Conservation (phyloP, 768 basidiomycete genomes). For the Auricularia sp. region DNA sequence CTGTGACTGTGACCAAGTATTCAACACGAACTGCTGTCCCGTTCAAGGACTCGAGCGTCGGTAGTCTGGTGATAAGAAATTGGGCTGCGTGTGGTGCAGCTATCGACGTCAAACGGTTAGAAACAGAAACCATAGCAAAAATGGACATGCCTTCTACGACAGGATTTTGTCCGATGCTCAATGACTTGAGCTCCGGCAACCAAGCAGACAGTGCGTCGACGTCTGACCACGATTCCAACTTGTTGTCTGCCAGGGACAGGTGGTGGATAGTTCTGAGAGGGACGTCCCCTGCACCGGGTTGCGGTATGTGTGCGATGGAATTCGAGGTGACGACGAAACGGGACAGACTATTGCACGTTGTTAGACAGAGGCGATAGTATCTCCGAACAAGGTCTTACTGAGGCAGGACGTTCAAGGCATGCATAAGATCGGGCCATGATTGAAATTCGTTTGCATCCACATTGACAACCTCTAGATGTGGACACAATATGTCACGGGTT, state of each 20-base stretch:
- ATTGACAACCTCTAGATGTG: conserved; percentile 43
- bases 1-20: neutral
- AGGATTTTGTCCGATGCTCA: conserved; percentile 56
- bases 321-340: conserved; percentile 62
- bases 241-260: conserved; percentile 56
- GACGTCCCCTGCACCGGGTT: conserved; percentile 16
- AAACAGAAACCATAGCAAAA: too few species aligned
- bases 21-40: conserved; percentile 43
- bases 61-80: conserved; percentile 55
- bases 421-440: conserved; percentile 44
- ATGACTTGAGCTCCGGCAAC: conserved; percentile 55
- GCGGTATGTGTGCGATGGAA: conserved; percentile 39
- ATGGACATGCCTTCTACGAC: conserved; percentile 38
- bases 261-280: conserved; percentile 31
- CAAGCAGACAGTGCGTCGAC: conserved; percentile 57
- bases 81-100: conserved; percentile 37
- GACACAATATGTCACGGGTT: conserved; percentile 3
- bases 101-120: conserved; percentile 10
- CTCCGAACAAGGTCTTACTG: conserved; percentile 26
- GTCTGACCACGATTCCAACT: conserved; percentile 45
- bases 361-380: too few species aligned
- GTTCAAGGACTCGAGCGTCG: conserved; percentile 53
- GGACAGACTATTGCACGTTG: conserved; percentile 35
- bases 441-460: conserved; percentile 56
- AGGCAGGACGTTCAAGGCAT: conserved; percentile 33